A percentile compares a stretch with the other conserved stretches of the same genome.
Evolutionary conservation across 345 rosid genomes (phyloP).

Genomic region (Cardamine occulta): DNA sequence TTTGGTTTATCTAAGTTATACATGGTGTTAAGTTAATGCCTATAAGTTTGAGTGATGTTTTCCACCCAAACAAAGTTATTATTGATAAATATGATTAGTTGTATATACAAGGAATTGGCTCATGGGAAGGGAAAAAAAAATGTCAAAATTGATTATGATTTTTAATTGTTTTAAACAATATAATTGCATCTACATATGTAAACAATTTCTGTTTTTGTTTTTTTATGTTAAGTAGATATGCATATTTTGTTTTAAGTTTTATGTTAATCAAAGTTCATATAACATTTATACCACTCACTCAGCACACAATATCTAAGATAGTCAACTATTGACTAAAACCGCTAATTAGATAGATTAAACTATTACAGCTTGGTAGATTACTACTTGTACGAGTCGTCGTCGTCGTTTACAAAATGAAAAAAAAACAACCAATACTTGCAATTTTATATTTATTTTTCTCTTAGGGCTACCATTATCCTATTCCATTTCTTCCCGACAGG

Average conservation of each 20-base stretch:
- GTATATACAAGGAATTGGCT: too few species aligned
- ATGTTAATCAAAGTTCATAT: not conserved
- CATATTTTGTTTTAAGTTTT: not conserved
- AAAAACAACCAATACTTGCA: not conserved
- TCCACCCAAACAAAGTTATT: too few species aligned
- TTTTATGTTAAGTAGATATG: not conserved
- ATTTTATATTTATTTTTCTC: not conserved
- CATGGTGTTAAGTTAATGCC: not conserved
- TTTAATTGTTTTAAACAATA: too few species aligned
- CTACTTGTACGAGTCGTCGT: not conserved
- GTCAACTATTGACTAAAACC: conserved; percentile 17
- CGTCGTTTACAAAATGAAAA: conserved; percentile 11
- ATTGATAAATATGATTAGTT: too few species aligned
- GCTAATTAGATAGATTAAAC: not conserved
- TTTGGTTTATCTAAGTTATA: not conserved
- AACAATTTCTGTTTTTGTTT: too few species aligned
- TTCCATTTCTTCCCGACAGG: not conserved
- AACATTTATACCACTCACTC: not conserved
- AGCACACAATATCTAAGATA: conserved; percentile 3
- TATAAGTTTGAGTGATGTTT: too few species aligned
- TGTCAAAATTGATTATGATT: too few species aligned
- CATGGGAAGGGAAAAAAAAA: too few species aligned
- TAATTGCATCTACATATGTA: too few species aligned
- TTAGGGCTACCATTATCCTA: not conserved
- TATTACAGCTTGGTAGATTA: not conserved